Base-by-base conservation (phyloP, 192 early-diverging fungal species). In the Rhizophlyctis rosea region DNA sequence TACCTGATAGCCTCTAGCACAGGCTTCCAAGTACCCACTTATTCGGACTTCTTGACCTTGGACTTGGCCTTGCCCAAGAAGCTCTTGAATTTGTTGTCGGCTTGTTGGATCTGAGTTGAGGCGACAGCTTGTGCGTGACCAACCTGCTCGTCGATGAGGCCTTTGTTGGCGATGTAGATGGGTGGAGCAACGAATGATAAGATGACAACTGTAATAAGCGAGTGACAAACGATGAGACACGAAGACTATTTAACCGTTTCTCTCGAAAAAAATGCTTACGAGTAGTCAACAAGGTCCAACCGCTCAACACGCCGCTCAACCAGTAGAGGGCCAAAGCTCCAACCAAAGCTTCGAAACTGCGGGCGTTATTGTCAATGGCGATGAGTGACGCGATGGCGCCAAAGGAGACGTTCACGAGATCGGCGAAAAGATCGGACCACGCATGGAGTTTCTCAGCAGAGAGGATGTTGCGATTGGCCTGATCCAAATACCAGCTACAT, bases 401-500 rank as follows among this genome's bases (percentile, higher is more conserved):
- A 30, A 50, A 11, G 33, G 57, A 13, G 2, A 59, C 50, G 57
- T 67, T 67, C n/a, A 67, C 50, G 2, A 39, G 2, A 34, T 67
- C 65, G 4, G 59, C 65, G 3, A 52, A n/a, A 28, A 67, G 35
- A 32, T 67, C 65, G 33, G 56, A 16, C 56, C 57, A 67, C 23
- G 58, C 56, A 9, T 47, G 55, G 56, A 67, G 47, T 28, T 28
- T 18, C 2, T 3, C 25, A 50, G 50, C 56, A 13, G 54, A 53
- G 2, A 67, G 7, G 21, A 55, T 54, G 9, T 58, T 39, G 33
- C 65, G 65, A 50, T 67, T 57, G 4, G 65, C 57, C 11, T 59
- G 24, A 34, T 67, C 65, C 47, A 67, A 34, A 50, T 59, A 59
- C 65, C 65, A 67, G 54, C 63, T 65, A 23, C 24, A 14, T 23